Evolutionary conservation across 176 grass and related monocot genomes (phyloP).

Genomic region (Bothriochloa decipiens): DNA sequence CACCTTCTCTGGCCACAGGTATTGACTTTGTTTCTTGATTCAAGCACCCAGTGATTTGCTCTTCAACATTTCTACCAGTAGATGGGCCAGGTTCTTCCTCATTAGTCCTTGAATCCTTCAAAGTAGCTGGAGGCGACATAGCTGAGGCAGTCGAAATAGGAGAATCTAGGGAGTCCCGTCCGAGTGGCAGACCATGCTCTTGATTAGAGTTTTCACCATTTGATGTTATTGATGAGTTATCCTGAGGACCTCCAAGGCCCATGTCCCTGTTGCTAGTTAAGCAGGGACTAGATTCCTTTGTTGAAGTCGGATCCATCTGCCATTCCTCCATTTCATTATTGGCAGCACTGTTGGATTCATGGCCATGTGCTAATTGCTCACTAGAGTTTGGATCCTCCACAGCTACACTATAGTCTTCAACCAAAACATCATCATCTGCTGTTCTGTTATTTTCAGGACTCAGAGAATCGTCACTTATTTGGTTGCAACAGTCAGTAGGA

Average conservation of each 20-base stretch:
- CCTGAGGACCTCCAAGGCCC: slow-evolving; percentile 55
- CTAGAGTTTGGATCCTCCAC: slow-evolving; percentile 39
- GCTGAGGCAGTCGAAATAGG: slow-evolving; percentile 65
- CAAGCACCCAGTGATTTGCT: slow-evolving; percentile 31
- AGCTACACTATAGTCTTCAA: slow-evolving; percentile 35
- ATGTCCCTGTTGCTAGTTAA: slow-evolving; percentile 57
- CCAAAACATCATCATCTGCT: slow-evolving; percentile 11
- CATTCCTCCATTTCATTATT: slow-evolving; percentile 46
- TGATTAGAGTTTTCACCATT: slow-evolving; percentile 63
- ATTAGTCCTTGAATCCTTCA: slow-evolving; percentile 51
- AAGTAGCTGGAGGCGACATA: slow-evolving; percentile 58
- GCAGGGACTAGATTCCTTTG: slow-evolving; percentile 52
- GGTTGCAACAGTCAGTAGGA: slow-evolving; percentile 45
- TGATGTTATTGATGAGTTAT: slow-evolving; percentile 85
- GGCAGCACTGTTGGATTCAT: slow-evolving; percentile 42
- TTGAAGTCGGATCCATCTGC: slow-evolving; percentile 39
- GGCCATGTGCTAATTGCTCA: slow-evolving; percentile 42
- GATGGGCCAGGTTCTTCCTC: slow-evolving; percentile 44
- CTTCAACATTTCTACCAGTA: slow-evolving; percentile 45
- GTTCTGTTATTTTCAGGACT: slow-evolving; percentile 41
- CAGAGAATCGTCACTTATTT: slow-evolving; percentile 38
- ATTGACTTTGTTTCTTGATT: slow-evolving; percentile 39
- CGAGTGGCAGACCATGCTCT: slow-evolving; percentile 53
- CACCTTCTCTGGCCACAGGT: slow-evolving; percentile 29
- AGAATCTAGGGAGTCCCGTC: slow-evolving; percentile 54